These are phyloP conservation scores for Ophiostoma triangulosporum DNA, from an alignment of 2,329 filamentous ascomycete species.

Conservation along the genomic window DNA sequence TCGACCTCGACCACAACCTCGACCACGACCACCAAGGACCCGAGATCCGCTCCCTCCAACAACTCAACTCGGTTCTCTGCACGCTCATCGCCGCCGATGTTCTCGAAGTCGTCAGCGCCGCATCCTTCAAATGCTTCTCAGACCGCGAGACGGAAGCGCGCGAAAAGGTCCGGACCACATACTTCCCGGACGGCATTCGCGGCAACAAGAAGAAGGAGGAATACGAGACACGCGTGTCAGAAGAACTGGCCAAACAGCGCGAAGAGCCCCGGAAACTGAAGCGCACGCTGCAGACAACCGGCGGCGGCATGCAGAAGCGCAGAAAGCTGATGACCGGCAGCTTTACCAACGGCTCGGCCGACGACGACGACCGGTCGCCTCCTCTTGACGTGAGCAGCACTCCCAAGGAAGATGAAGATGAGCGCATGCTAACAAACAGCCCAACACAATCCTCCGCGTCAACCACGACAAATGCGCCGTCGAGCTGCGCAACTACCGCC, in stretches of 20 bases:
- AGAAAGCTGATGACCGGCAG: slow-evolving; percentile 40
- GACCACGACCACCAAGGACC: slow-evolving; percentile 16
- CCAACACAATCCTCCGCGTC: slow-evolving; percentile 59
- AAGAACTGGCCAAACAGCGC: slow-evolving; percentile 39
- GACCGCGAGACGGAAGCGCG: slow-evolving; percentile 51
- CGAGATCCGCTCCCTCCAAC: slow-evolving; percentile 30
- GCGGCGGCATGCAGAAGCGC: slow-evolving; percentile 32
- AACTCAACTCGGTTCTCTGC: slow-evolving; percentile 37
- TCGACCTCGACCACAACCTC: no score
- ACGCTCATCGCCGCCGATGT: slow-evolving; percentile 51
- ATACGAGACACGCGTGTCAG: slow-evolving; percentile 41
- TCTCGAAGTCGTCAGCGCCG: slow-evolving; percentile 46
- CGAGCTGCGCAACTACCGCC: slow-evolving; percentile 63
- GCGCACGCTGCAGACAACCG: slow-evolving; percentile 33
- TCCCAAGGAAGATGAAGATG: no score
- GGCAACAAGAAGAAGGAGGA: slow-evolving; percentile 55
- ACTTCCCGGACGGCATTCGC: slow-evolving; percentile 39
- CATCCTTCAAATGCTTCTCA: slow-evolving; percentile 45
- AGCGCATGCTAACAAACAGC: slow-evolving; percentile 15
- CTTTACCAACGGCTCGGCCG: slow-evolving; percentile 24
- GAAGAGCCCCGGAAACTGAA: slow-evolving; percentile 38
- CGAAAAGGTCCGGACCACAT: slow-evolving; percentile 41
- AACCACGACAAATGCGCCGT: slow-evolving; percentile 80
- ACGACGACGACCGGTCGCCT: slow-evolving; percentile 25
- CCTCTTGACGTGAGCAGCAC: slow-evolving; percentile 38